Base-by-base conservation (phyloP, 2,329 filamentous ascomycete species). In the Alternaria sp. region DNA sequence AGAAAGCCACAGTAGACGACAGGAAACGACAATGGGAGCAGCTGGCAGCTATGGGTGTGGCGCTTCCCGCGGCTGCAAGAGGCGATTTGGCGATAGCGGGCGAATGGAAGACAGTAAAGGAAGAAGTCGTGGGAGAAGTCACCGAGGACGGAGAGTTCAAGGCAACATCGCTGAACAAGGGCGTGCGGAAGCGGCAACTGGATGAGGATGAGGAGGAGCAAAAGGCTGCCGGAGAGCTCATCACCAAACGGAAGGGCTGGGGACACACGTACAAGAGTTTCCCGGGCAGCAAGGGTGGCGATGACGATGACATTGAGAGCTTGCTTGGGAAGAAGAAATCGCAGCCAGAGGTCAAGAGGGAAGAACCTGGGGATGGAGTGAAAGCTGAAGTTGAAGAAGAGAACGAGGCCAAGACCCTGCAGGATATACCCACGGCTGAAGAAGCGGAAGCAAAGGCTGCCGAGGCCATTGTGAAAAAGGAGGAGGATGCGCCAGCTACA, bases 11-110 rank as follows among this genome's bases (percentile, higher is more conserved):
- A 1, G 80, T 88, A 20, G 86, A 88, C 8, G 90, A 96, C 66
- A 83, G 92, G 57, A 94, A 94, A 78, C 86, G 85, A 55, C 95
- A 99, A 80, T 87, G 96, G 72, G 89, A 93, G 64, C 93, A 98
- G 78, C 83, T 99, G 11, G 93, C 91, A 5, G 91, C 91, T 36
- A 86, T 99, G 84, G 95, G 95, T 0, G 88, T 99, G 49, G 87
- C 88, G 47, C 87, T 98, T 54, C 95, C 95, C 0, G 89, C 92
- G 44, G 89, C 91, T 66, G 88, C 92, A 57, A 85, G 92, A 60
- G 84, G 86, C 2, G 92, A 95, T 61, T 88, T 97, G 87, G 93
- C 94, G 5, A 88, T 97, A 82, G 89, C 90, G 4, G 93, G 95
- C 32, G 91, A 96, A 54, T 99, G 94, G 94, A 88, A 92, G 59